Base-by-base conservation (phyloP, 495 filamentous ascomycete species). In the Talaromyces adpressus region DNA sequence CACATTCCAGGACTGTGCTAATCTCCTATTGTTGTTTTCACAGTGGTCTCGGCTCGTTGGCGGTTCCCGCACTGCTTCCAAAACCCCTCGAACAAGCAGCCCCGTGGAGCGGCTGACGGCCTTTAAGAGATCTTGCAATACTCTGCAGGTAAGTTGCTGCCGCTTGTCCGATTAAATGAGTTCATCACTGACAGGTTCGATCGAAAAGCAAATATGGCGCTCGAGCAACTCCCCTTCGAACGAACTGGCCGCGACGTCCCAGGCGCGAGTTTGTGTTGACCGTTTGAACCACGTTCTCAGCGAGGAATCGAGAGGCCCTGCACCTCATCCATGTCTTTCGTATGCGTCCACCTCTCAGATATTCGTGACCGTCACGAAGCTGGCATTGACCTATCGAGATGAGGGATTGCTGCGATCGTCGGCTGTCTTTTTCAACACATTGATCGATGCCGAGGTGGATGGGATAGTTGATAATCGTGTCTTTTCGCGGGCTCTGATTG, bases 391-490 rank as follows among this genome's bases (percentile, higher is more conserved):
- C 1, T 89, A 89, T 27, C 87, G 89, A 68, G 87, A 92, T 71
- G 91, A 93, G 63, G 85, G 79, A 69, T 84, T 96, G 65, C 85
- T 96, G 61, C 84, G 87, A 49, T 90, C 90, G 65, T 89, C 88
- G n/a, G 88, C 97, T 36, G 76, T 84, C 14, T 84, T 96, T 66
- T 97, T 96, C 75, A 89, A 89, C 51, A 91, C 89, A 6, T 81
- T 99, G 54, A 89, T 99, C 65, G 93, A 99, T 67, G 93, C 91
- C 71, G 93, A 97, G 72, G 92, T 97, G 71, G 93, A 97, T 68
- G 89, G 91, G 47, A 94, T 97, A 64, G 85, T 97, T 27, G 89
- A 92, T 65, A 91, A 89, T 66, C 83, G 89, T 32, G 79, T 82
- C 39, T 99, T 99, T 71, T 91, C 93, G 2, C 84, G 87, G 54